Percentiles rank a stretch among this genome's conserved stretches.
Evolutionary conservation across 2,329 filamentous ascomycete species (phyloP).

Genomic region (Epicoccum nigrum): DNA sequence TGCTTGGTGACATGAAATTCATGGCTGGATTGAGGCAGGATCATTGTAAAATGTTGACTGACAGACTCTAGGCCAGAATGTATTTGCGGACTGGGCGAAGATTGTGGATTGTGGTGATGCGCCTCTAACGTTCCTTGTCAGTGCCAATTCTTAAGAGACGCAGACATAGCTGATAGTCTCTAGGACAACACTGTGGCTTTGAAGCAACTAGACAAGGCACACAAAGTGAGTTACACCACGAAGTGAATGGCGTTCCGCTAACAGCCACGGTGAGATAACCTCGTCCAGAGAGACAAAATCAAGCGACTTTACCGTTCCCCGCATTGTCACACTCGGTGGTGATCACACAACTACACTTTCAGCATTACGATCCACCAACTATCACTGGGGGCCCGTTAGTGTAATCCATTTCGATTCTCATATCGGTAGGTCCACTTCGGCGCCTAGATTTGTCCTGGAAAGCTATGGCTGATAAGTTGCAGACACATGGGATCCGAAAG

Average conservation of each 20-base stretch:
- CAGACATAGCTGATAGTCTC: background rate
- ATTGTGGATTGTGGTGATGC: slow-evolving; percentile 63
- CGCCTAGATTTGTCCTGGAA: background rate
- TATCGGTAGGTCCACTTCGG: slow-evolving; percentile 42
- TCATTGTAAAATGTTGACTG: background rate
- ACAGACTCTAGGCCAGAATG: slow-evolving; percentile 45
- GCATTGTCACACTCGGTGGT: slow-evolving; percentile 61
- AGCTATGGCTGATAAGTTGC: background rate
- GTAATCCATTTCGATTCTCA: slow-evolving; percentile 66
- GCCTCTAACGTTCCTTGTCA: slow-evolving; percentile 56
- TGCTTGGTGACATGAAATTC: background rate
- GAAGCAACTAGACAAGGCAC: slow-evolving; percentile 59
- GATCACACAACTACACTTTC: slow-evolving; percentile 64
- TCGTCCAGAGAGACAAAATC: slow-evolving; percentile 56
- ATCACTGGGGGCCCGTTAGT: slow-evolving; percentile 60
- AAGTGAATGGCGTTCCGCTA: background rate
- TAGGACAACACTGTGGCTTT: slow-evolving; percentile 61
- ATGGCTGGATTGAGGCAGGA: background rate
- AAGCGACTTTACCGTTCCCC: slow-evolving; percentile 53
- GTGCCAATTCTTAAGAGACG: background rate
- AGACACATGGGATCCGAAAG: slow-evolving; percentile 64
- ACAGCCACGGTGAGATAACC: slow-evolving; percentile 43
- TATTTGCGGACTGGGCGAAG: slow-evolving; percentile 56
- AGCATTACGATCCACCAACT: slow-evolving; percentile 56
- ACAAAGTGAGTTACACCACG: slow-evolving; percentile 49